These are phyloP conservation scores for Claviceps spartinae DNA, from an alignment of 2,329 filamentous ascomycete genomes.

Conservation along the genomic window DNA sequence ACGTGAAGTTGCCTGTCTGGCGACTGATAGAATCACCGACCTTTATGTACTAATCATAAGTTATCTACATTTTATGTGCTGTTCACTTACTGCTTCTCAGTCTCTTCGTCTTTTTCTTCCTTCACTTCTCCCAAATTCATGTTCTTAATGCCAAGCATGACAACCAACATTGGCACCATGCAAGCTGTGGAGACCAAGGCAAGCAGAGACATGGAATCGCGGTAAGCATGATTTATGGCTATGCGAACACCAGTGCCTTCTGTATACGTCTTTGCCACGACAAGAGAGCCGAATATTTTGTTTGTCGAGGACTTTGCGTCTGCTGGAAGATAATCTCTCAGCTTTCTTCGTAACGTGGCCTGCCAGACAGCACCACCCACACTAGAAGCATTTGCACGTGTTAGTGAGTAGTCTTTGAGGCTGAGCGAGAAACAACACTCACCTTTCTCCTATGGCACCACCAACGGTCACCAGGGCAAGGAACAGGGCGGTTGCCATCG, in stretches of 20 bases:
- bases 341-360: constrained; percentile 11
- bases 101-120: neutral
- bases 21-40: too few relatives aligned
- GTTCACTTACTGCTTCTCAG: too few relatives aligned
- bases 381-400: constrained; percentile 5
- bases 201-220: constrained; percentile 10
- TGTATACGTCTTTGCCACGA: constrained; percentile 10
- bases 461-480: constrained; percentile 18
- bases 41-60: too few relatives aligned
- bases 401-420: neutral
- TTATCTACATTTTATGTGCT: too few relatives aligned
- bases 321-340: constrained; percentile 10
- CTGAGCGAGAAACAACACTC: neutral
- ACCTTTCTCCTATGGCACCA: constrained; percentile 16
- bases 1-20: too few relatives aligned
- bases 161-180: constrained; percentile 6
- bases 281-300: constrained; percentile 14
- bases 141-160: constrained; percentile 11
- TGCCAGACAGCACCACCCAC: constrained; percentile 22
- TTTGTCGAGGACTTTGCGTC: constrained; percentile 7
- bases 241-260: constrained; percentile 3
- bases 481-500: constrained; percentile 20
- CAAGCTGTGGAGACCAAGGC: constrained; percentile 9
- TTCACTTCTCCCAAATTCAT: constrained; percentile 4
- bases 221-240: constrained; percentile 9